Conservation (phyloP, 495 filamentous ascomycete genomes). For the Oidiodendron maius region DNA sequence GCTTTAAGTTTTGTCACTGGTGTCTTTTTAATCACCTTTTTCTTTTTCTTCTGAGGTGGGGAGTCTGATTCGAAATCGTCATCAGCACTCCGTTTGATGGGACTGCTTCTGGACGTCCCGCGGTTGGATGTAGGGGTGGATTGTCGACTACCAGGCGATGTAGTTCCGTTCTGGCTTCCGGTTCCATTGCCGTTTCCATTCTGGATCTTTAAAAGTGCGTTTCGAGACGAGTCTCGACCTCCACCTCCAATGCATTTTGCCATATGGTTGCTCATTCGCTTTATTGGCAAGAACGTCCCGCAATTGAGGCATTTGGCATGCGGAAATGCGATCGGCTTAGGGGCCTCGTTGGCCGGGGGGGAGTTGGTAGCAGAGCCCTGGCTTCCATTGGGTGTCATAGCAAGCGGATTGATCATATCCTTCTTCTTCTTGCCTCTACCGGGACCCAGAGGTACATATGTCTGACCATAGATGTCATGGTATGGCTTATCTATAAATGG, state of each 20-base stretch:
- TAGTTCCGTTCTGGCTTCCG: slow-evolving; percentile 41
- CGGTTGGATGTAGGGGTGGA: slow-evolving; percentile 52
- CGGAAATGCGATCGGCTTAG: slow-evolving; percentile 52
- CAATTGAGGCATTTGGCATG: slow-evolving; percentile 66
- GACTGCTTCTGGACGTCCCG: slow-evolving; percentile 27
- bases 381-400: slow-evolving; percentile 38
- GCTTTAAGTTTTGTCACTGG: slow-evolving; percentile 16
- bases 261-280: slow-evolving; percentile 65
- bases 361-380: slow-evolving; percentile 41
- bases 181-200: slow-evolving; percentile 42
- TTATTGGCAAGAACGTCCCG: slow-evolving; percentile 54
- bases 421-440: slow-evolving; percentile 56
- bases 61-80: slow-evolving; percentile 31
- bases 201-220: slow-evolving; percentile 48
- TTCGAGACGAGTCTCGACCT: slow-evolving; percentile 60
- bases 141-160: slow-evolving; percentile 46
- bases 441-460: slow-evolving; percentile 50
- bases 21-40: slow-evolving; percentile 18
- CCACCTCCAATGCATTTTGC: slow-evolving; percentile 74
- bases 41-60: slow-evolving; percentile 23
- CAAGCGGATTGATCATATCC: slow-evolving; percentile 32
- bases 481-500: slow-evolving; percentile 68
- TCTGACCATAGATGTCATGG: slow-evolving; percentile 79
- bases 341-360: slow-evolving; percentile 36
- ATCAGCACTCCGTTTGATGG: slow-evolving; percentile 41